Evolutionary conservation across 371 early-diverging fungal genomes (phyloP).

Genomic region (Smittium mucronatum): DNA sequence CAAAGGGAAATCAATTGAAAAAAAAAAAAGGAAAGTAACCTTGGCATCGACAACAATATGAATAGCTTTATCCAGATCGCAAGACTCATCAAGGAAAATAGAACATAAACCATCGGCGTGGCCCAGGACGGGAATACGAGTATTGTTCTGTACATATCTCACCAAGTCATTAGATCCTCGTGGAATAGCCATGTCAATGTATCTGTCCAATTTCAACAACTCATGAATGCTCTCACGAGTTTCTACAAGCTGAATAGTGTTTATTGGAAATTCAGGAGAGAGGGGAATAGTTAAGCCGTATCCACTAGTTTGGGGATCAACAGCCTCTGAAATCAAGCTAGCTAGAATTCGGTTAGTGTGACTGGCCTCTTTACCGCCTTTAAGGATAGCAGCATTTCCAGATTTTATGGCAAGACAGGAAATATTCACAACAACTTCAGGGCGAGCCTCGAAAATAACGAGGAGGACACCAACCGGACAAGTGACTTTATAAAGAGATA

Average conservation of each 20-base stretch:
- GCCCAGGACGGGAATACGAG: slow-evolving; percentile 94
- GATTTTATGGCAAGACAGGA: slow-evolving; percentile 89
- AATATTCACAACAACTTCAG: slow-evolving; percentile 96
- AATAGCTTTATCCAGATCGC: slow-evolving; percentile 58
- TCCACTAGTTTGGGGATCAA: slow-evolving; percentile 39
- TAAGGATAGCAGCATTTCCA: slow-evolving; percentile 90
- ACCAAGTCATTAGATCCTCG: slow-evolving; percentile 84
- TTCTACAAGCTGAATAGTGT: slow-evolving; percentile 76
- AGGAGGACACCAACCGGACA: slow-evolving; percentile 89
- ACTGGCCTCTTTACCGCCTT: slow-evolving; percentile 80
- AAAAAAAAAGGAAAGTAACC: background rate
- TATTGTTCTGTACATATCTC: slow-evolving; percentile 74
- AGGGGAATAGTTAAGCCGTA: slow-evolving; percentile 14
- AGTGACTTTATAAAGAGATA: slow-evolving; percentile 76
- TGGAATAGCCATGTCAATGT: slow-evolving; percentile 91
- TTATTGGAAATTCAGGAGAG: slow-evolving; percentile 39
- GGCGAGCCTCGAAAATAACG: slow-evolving; percentile 94
- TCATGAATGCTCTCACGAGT: slow-evolving; percentile 75
- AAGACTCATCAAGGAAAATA: slow-evolving; percentile 69
- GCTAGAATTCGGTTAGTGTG: slow-evolving; percentile 67
- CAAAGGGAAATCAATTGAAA: background rate
- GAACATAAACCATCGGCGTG: slow-evolving; percentile 96
- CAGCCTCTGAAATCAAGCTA: slow-evolving; percentile 59
- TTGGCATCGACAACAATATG: slow-evolving; percentile 81
- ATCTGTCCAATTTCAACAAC: slow-evolving; percentile 72